Evolutionary conservation across 768 basidiomycete species (phyloP), one percentile per base, ranked within the genome.

Genomic region (Boletus rubropictus): DNA sequence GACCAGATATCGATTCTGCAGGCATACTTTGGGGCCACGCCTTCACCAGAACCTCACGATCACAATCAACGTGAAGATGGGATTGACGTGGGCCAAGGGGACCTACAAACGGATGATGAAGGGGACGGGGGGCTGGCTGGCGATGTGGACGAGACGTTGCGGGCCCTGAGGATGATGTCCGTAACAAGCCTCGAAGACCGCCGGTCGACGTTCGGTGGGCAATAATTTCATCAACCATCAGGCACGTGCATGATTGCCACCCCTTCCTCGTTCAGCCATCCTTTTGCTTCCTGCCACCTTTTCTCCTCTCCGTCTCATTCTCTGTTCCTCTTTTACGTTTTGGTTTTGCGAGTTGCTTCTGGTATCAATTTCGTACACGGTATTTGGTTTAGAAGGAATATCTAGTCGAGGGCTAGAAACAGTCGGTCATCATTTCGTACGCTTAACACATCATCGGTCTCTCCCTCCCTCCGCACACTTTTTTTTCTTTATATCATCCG

Each of bases 1-100:
- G 41, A 15, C 29, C 29, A 31, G 40, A 61, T 71, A 53, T 72
- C 74, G 7, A 61, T 76, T n/a, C 48, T 79, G 18, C 69, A 70
- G 31, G 63, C 77, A 0, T 77, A 72, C 49, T 72, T 72, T 51
- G 72, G 73, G 12, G n/a, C 17, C 36, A 45, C 35, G 7, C 36
- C 48, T 28, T 54, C 48, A n/a, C 2, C 46, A 6, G 42, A 39
- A 7, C 40, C 46, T 17, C 33, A 29, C 3, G 27, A 31, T 34
- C 41, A 39, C 18, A 18, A 5, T 9, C 47, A 31, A 9, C n/a
- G 3, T 10, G 52, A 46, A 3, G 45, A 46, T 2, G 50, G 3
- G n/a, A 10, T 11, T 1, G 45, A 40, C 20, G 35, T 7, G 17
- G 44, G 28, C 8, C 24, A 24, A 0, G 42, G 2, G 15, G 36